Evolutionary conservation across 257 asterid genomes (phyloP).

Genomic region (Voacanga thouarsii): DNA sequence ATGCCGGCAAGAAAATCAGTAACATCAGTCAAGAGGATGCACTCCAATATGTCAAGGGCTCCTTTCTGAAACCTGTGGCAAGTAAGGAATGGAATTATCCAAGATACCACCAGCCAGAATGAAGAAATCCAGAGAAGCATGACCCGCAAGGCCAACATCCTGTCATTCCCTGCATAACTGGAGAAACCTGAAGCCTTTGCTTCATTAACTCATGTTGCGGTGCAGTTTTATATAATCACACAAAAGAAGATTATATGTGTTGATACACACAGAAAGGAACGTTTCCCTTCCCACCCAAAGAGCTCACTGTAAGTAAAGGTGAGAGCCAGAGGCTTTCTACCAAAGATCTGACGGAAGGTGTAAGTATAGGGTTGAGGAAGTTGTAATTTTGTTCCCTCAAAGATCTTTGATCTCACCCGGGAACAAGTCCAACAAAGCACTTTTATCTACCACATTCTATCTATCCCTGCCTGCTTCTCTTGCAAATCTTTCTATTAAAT

Average conservation of each 20-base stretch:
- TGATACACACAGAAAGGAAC: not conserved
- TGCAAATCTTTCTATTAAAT: no score
- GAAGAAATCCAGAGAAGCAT: slow-evolving; percentile 73
- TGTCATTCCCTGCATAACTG: not conserved
- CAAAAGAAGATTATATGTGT: not conserved
- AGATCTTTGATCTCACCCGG: no score
- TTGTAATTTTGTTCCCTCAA: no score
- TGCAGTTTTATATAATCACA: not conserved
- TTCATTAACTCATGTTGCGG: not conserved
- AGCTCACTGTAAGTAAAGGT: not conserved
- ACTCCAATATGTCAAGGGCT: slow-evolving; percentile 64
- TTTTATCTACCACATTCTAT: no score
- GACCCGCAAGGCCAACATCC: slow-evolving; percentile 36
- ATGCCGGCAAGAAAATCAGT: slow-evolving; percentile 80
- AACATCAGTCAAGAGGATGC: slow-evolving; percentile 76
- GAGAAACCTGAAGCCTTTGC: not conserved
- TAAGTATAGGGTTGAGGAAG: no score
- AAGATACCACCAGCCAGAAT: slow-evolving; percentile 83
- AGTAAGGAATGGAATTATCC: slow-evolving; percentile 83
- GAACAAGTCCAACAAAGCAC: no score
- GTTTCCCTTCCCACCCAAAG: not conserved
- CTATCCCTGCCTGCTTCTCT: no score
- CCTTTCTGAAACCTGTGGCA: slow-evolving; percentile 61
- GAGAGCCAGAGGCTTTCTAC: not conserved
- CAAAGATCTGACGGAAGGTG: no score